These are phyloP conservation scores for Hypoxylon lienhwacheense DNA, from an alignment of 495 filamentous ascomycete species.

Conservation along the genomic window DNA sequence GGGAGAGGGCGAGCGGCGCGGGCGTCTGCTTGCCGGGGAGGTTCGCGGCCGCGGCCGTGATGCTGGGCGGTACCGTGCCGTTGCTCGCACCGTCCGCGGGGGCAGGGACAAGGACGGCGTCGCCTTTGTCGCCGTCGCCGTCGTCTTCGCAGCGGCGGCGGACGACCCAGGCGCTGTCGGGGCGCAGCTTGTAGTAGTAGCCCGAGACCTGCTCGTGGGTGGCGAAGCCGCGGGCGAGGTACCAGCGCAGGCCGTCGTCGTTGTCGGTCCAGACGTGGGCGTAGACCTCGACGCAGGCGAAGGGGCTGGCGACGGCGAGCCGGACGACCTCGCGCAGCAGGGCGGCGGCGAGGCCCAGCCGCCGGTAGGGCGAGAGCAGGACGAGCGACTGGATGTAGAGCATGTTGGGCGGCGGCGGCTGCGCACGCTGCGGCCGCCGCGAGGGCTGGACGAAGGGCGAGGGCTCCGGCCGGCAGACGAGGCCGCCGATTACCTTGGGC, in stretches of 20 bases:
- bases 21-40: slow-evolving; percentile 22
- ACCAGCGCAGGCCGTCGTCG: slow-evolving; percentile 84
- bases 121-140: not conserved
- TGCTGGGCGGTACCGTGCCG: slow-evolving; percentile 12
- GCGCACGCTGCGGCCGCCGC: not conserved
- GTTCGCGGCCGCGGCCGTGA: slow-evolving; percentile 41
- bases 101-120: not conserved
- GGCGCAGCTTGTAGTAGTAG: slow-evolving; percentile 85
- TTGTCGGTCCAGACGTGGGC: slow-evolving; percentile 97
- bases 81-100: not conserved
- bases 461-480: slow-evolving; percentile 78
- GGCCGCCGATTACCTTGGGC: slow-evolving; percentile 73
- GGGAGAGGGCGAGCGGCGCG: not conserved
- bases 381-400: slow-evolving; percentile 90
- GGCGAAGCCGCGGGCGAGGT: slow-evolving; percentile 76
- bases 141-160: slow-evolving; percentile 45
- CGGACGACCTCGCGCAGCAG: slow-evolving; percentile 63
- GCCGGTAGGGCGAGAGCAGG: slow-evolving; percentile 79
- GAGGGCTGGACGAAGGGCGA: slow-evolving; percentile 34
- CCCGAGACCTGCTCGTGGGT: slow-evolving; percentile 57
- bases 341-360: slow-evolving; percentile 74
- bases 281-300: slow-evolving; percentile 53
- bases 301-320: slow-evolving; percentile 41
- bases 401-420: slow-evolving; percentile 40
- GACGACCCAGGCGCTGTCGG: slow-evolving; percentile 77